These are phyloP conservation scores for Beauveria scarabaeidicola DNA, from an alignment of 2,329 filamentous ascomycete species.

Conservation along the genomic window DNA sequence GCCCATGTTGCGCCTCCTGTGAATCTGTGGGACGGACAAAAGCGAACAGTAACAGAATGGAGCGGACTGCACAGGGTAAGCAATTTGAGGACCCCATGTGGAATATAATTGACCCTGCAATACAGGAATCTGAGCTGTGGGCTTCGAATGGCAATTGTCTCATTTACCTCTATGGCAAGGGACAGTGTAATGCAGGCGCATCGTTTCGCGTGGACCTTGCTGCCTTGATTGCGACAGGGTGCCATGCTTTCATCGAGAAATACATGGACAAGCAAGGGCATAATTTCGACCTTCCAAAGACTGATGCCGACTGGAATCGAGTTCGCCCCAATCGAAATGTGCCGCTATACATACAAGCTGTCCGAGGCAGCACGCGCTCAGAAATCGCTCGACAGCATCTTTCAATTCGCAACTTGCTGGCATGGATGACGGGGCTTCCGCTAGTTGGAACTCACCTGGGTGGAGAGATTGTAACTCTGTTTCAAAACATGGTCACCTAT, in stretches of 20 bases:
- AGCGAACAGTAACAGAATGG: not conserved
- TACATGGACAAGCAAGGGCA: conserved; percentile 31
- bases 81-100: not conserved
- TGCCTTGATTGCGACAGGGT: conserved; percentile 47
- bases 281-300: conserved; percentile 14
- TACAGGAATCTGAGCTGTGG: conserved; percentile 66
- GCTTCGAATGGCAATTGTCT: conserved; percentile 58
- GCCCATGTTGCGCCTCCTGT: not conserved
- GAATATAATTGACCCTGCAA: not conserved
- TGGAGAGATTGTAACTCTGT: conserved; percentile 52
- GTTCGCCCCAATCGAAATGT: conserved; percentile 26
- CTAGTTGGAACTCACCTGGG: conserved; percentile 62
- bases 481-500: conserved; percentile 56
- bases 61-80: conserved; percentile 5
- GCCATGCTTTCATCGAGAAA: conserved; percentile 50
- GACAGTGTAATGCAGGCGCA: conserved; percentile 55
- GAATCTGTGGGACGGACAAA: conserved; percentile 10
- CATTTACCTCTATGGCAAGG: conserved; percentile 59
- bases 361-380: conserved; percentile 46
- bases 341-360: conserved; percentile 64
- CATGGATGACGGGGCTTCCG: conserved; percentile 57
- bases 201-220: conserved; percentile 58
- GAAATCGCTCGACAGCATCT: conserved; percentile 48
- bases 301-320: conserved; percentile 23
- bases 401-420: conserved; percentile 66